Evolutionary conservation across 2,329 filamentous ascomycete species (phyloP), one percentile per base, ranked within the genome.

Genomic region (Clarireedia sp.): DNA sequence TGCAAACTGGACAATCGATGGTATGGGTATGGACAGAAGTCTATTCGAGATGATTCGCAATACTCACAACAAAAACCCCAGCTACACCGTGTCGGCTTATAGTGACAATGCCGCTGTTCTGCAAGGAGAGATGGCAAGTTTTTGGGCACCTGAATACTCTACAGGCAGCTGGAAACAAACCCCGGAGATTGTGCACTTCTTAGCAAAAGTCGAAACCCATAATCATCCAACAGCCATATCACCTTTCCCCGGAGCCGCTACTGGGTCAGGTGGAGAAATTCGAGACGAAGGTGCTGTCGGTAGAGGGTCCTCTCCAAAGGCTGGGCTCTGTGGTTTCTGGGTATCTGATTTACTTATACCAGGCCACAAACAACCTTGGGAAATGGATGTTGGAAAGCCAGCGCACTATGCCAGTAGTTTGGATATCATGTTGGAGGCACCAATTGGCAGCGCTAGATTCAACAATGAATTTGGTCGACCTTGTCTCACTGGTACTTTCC

Each of bases 391-490:
- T 55, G 94, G 94, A 49, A 91, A 87, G 67, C 94, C 94, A 4
- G 80, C 83, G 45, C 94, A 99, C 72, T 94, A 96, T 67, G 91
- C 94, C 19, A 95, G 89, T 74, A 90, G 88, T 73, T 75, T 96
- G 38, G 91, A 97, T 68, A 97, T 99, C 64, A 97, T 99, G 92
- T 78, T 97, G 10, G 92, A 99, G 70, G 94, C 90, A 0, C 94
- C 94, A 0, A 94, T 99, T 64, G 94, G 94, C 37, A 94, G 89
- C 65, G 94, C 94, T 50, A 84, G 89, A 19, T 97, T 95, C 77
- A 97, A 97, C 76, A 99, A 99, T 68, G 94, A 96, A 68, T 99
- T 97, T 66, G 94, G 94, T 24, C 82, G 94, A 38, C 92, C 94
- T 37, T 90, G 86, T 67, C 86, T 95, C 12, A 81, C 86, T 2